Evolutionary conservation across 306 rosid genomes (phyloP).

Genomic region (Cicer pinnatifidum): DNA sequence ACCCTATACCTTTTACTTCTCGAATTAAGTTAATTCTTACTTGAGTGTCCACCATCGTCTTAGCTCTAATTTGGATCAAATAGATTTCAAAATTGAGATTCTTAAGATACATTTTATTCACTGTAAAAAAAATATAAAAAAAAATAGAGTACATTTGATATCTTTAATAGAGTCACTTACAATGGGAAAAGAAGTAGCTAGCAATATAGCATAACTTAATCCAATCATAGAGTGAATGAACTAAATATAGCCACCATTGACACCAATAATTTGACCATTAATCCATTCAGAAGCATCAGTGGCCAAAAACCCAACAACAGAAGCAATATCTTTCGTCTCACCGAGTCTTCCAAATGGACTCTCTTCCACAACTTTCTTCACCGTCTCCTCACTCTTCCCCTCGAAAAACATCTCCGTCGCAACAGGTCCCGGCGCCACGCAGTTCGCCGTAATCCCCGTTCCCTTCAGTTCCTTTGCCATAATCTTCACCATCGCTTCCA

Average conservation of each 20-base stretch:
- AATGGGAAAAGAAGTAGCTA: too few species aligned
- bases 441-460: slow-evolving; percentile 55
- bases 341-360: slow-evolving; percentile 24
- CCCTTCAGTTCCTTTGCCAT: slow-evolving; percentile 66
- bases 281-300: slow-evolving; percentile 55
- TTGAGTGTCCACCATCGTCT: too few species aligned
- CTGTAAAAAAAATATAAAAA: too few species aligned
- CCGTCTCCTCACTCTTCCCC: slow-evolving; percentile 13
- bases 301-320: slow-evolving; percentile 58
- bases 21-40: too few species aligned
- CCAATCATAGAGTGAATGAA: background rate
- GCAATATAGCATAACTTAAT: too few species aligned
- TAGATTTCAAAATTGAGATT: too few species aligned
- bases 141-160: too few species aligned
- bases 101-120: too few species aligned
- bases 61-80: too few species aligned
- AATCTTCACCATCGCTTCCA: slow-evolving; percentile 52
- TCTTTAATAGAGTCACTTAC: too few species aligned
- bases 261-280: slow-evolving; percentile 63
- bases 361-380: background rate
- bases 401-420: slow-evolving; percentile 6
- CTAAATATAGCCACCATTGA: slow-evolving; percentile 54
- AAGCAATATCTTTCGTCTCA: background rate
- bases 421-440: slow-evolving; percentile 48
- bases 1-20: too few species aligned